Conservation (phyloP, 1,284 basidiomycete species). For the Porodaedalea pini region DNA sequence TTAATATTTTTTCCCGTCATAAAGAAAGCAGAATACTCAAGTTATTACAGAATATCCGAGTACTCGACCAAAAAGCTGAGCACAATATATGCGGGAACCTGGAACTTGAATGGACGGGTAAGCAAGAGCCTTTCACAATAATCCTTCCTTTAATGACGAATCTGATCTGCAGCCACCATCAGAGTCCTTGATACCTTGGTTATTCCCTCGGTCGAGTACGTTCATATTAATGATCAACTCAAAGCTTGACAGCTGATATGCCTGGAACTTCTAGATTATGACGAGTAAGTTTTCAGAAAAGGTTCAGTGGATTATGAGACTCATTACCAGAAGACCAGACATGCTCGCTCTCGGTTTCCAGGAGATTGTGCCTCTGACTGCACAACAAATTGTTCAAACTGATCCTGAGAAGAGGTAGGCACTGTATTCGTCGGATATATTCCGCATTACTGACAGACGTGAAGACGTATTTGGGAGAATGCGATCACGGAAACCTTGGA, state of each 20-base stretch:
- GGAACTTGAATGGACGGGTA: slow-evolving; percentile 93
- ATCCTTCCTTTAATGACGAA: slow-evolving; percentile 20
- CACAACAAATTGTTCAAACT: slow-evolving; percentile 94
- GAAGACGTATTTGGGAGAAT: slow-evolving; percentile 82
- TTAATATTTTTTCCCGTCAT: slow-evolving; percentile 14
- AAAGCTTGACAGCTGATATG: not conserved
- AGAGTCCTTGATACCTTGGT: slow-evolving; percentile 86
- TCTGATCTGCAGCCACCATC: slow-evolving; percentile 53
- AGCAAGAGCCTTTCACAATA: slow-evolving; percentile 23
- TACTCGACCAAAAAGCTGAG: slow-evolving; percentile 80
- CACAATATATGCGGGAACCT: slow-evolving; percentile 85
- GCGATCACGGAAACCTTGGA: slow-evolving; percentile 80
- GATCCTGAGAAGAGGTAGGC: slow-evolving; percentile 87
- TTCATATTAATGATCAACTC: too few relatives aligned
- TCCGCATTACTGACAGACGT: slow-evolving; percentile 4
- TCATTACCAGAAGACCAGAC: slow-evolving; percentile 61
- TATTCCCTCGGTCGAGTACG: slow-evolving; percentile 79
- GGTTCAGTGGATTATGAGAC: not conserved
- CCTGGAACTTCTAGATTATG: slow-evolving; percentile 37
- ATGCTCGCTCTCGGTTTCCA: slow-evolving; percentile 94
- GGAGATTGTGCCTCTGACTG: slow-evolving; percentile 95
- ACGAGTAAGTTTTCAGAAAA: slow-evolving; percentile 47
- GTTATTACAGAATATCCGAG: slow-evolving; percentile 60
- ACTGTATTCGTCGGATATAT: not conserved
- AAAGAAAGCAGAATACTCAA: not conserved